Conservation (phyloP, 208 protist species). For the Kentomonas sorsogonicus region DNA sequence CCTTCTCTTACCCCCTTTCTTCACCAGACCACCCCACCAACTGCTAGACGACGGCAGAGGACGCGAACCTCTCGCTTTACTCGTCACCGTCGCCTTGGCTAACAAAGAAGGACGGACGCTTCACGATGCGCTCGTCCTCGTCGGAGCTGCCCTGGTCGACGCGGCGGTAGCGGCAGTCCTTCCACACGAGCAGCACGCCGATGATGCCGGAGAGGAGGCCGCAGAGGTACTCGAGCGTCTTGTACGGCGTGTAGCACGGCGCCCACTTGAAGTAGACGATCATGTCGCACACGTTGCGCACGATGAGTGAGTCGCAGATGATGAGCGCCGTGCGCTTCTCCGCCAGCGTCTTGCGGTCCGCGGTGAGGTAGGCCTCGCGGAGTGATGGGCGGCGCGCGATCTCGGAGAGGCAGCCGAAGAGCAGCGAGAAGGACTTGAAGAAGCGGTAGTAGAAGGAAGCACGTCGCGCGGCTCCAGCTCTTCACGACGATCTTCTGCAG, state of each 20-base stretch:
- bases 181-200: slow-evolving; percentile 76
- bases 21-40: too few relatives aligned
- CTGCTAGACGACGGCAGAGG: too few relatives aligned
- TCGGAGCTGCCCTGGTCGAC: background rate
- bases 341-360: background rate
- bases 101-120: slow-evolving; percentile 15
- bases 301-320: slow-evolving; percentile 40
- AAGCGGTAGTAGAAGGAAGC: slow-evolving; percentile 83
- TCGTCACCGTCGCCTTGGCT: slow-evolving; percentile 16
- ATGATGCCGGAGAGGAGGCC: slow-evolving; percentile 64
- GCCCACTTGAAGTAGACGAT: slow-evolving; percentile 90
- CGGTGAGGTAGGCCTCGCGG: background rate
- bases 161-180: slow-evolving; percentile 33
- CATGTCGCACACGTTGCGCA: slow-evolving; percentile 84
- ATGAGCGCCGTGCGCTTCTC: slow-evolving; percentile 18
- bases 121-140: slow-evolving; percentile 13
- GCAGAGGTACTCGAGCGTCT: slow-evolving; percentile 59
- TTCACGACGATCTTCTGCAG: slow-evolving; percentile 77
- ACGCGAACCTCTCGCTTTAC: slow-evolving; percentile 12
- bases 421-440: slow-evolving; percentile 85
- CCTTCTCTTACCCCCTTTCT: too few relatives aligned
- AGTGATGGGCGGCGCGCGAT: slow-evolving; percentile 23
- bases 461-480: slow-evolving; percentile 52
- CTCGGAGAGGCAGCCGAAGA: slow-evolving; percentile 54
- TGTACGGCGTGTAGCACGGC: slow-evolving; percentile 65